phyloP scores from a whole-genome alignment of 2,329 filamentous ascomycete genomes.

The Penicillium sp. region DNA sequence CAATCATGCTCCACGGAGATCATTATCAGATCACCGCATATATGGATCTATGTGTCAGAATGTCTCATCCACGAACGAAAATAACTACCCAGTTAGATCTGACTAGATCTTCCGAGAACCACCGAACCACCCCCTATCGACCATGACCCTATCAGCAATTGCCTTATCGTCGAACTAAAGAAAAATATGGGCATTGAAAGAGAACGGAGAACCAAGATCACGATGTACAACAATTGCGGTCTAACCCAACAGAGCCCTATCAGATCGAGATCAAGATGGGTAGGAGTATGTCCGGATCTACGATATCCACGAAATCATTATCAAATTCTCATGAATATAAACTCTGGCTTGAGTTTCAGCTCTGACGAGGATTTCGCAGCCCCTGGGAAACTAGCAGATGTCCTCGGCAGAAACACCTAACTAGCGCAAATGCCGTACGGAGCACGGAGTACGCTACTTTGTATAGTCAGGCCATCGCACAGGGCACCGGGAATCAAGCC shows the following conservation, averaged over 20 bases:
- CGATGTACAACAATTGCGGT: not conserved
- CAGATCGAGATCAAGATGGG: not conserved
- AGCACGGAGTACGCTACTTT: too few relatives aligned
- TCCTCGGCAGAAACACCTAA: not conserved
- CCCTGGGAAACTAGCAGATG: not conserved
- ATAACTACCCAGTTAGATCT: not conserved
- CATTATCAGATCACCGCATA: not conserved
- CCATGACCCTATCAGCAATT: not conserved
- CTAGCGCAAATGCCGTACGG: not conserved
- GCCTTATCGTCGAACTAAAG: not conserved
- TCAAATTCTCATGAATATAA: constrained; percentile 7
- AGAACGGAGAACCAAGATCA: not conserved
- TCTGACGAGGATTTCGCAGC: not conserved
- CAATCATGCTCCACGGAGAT: not conserved
- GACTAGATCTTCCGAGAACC: not conserved
- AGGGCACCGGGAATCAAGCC: constrained; percentile 15
- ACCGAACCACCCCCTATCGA: not conserved
- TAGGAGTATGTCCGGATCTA: not conserved
- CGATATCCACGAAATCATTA: not conserved
- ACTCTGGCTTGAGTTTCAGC: constrained; percentile 17
- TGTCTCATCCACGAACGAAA: constrained; percentile 4
- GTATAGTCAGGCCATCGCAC: constrained; percentile 9
- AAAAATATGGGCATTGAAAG: not conserved
- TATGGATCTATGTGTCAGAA: not conserved
- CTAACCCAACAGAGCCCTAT: not conserved